These are phyloP conservation scores for Protostelium mycophagum DNA, from an alignment of 78 protist species.

Conservation along the genomic window DNA sequence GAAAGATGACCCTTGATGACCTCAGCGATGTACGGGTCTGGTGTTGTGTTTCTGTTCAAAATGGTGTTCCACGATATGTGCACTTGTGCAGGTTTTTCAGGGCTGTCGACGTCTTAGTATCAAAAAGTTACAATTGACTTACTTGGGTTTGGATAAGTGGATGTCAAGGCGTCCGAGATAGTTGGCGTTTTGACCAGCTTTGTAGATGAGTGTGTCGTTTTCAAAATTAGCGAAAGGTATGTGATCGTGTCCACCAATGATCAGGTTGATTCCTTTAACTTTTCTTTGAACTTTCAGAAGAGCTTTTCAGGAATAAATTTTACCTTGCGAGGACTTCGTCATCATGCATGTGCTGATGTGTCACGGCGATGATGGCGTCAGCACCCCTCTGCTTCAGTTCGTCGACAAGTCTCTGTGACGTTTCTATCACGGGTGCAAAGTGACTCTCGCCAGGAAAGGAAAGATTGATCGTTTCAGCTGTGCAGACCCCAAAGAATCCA, in stretches of 20 bases:
- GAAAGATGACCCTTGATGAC: neutral
- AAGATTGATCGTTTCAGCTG: neutral
- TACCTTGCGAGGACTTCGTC: neutral
- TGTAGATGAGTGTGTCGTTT: neutral
- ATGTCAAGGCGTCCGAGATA: neutral
- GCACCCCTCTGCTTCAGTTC: neutral
- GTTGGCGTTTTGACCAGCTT: neutral
- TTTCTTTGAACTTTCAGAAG: neutral
- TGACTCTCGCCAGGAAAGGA: neutral
- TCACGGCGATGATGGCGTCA: neutral
- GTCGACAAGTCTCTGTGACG: neutral
- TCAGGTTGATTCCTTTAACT: neutral
- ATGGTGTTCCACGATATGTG: neutral
- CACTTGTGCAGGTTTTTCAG: neutral
- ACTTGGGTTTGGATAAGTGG: neutral
- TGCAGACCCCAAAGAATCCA: slow-evolving; percentile 14
- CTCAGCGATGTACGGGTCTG: neutral
- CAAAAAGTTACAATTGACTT: neutral
- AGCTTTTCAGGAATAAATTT: neutral
- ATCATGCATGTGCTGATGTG: slow-evolving; percentile 3
- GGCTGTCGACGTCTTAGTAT: neutral
- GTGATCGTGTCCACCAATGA: slow-evolving; percentile 15
- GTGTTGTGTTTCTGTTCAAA: neutral
- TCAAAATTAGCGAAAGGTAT: neutral
- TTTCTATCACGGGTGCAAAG: neutral